Conservation (phyloP, 2,329 filamentous ascomycete species). For the Aschersonia sp. region DNA sequence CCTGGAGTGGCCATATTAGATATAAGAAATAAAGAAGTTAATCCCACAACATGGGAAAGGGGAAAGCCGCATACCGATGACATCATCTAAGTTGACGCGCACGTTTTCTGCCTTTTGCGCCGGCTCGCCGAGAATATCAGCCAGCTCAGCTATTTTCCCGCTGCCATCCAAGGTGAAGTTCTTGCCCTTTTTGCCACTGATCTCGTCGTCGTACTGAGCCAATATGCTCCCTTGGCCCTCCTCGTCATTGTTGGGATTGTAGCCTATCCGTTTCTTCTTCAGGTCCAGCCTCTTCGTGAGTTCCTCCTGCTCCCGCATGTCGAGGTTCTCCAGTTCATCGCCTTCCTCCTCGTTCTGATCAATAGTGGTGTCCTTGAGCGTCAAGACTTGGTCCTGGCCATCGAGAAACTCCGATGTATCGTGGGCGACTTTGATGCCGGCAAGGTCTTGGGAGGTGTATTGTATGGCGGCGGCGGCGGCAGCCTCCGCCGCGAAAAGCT, state of each 20-base stretch:
- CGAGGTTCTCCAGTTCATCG: conserved; percentile 74
- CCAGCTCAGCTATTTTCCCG: conserved; percentile 52
- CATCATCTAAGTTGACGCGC: conserved; percentile 68
- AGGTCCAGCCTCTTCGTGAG: conserved; percentile 63
- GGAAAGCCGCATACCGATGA: conserved; percentile 30
- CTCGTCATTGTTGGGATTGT: conserved; percentile 67
- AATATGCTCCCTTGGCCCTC: conserved; percentile 50
- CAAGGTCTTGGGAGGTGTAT: conserved; percentile 75
- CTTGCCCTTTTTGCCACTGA: conserved; percentile 78
- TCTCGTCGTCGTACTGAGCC: conserved; percentile 91
- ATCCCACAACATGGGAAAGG: not conserved
- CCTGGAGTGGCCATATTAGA: conserved; percentile 5
- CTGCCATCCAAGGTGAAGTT: conserved; percentile 73
- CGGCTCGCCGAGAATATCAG: conserved; percentile 37
- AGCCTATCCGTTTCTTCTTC: conserved; percentile 81
- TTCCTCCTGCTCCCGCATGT: conserved; percentile 57
- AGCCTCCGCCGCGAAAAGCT: conserved; percentile 63
- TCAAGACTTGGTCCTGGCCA: conserved; percentile 76
- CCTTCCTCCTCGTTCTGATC: conserved; percentile 72
- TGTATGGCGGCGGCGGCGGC: conserved; percentile 45
- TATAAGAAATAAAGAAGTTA: not conserved
- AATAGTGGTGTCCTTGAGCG: conserved; percentile 85
- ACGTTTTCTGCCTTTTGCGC: conserved; percentile 47
- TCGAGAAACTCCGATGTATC: conserved; percentile 71
- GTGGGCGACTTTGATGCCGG: conserved; percentile 84